A percentile compares a stretch with the other conserved stretches of the same genome.
Conservation (phyloP, 139 green algal genomes). For the Gonium pectorale region DNA sequence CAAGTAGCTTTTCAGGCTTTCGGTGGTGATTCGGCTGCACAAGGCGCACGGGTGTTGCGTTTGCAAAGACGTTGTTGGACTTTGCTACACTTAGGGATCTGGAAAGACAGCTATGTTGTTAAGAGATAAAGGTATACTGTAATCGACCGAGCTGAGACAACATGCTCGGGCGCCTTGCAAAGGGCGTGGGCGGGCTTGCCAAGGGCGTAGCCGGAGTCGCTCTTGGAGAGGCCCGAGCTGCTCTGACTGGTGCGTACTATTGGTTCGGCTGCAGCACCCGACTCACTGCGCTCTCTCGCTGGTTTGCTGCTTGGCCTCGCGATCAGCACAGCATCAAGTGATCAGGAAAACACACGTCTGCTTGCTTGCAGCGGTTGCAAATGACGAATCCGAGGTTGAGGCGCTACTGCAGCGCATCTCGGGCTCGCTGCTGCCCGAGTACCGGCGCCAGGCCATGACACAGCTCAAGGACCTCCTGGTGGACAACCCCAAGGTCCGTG, state of each 20-base stretch:
- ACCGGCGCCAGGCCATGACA: slow-evolving; percentile 79
- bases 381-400: slow-evolving; percentile 80
- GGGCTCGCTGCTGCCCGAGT: slow-evolving; percentile 79
- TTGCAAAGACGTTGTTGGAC: no score
- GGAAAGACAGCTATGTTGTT: no score
- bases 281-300: no score
- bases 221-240: slow-evolving; percentile 43
- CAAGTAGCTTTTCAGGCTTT: no score
- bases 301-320: no score
- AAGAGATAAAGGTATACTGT: not conserved
- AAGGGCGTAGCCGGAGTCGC: slow-evolving; percentile 24
- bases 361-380: slow-evolving; percentile 25
- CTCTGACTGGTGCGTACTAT: slow-evolving; percentile 23
- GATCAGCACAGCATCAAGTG: no score
- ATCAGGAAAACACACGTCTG: no score
- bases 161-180: slow-evolving; percentile 22
- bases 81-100: no score
- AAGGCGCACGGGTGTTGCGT: no score
- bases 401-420: slow-evolving; percentile 80
- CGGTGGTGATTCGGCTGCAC: no score
- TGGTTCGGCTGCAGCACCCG: no score
- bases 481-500: slow-evolving; percentile 64
- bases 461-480: slow-evolving; percentile 77
- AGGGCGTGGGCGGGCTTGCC: slow-evolving; percentile 36
- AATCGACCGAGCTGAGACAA: not conserved